Conservation (phyloP, 163 green algal species). For the Scenedesmus sp. region DNA sequence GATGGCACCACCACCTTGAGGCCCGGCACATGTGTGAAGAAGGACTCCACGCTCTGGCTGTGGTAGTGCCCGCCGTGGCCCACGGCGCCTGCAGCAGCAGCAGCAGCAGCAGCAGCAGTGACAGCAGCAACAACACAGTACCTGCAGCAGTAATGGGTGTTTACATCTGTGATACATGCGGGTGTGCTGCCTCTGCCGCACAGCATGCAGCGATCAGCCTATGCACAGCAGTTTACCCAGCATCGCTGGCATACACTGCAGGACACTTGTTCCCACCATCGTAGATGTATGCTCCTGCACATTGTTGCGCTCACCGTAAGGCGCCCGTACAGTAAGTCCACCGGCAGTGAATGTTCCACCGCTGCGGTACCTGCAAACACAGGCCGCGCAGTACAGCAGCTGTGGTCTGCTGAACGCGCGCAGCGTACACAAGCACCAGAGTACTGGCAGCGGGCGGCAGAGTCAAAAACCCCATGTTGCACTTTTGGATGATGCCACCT, state of each 20-base stretch:
- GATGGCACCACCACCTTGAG: conserved; percentile 78
- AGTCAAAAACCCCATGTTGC: no score
- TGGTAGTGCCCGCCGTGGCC: conserved; percentile 95
- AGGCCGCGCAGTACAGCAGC: conserved; percentile 26
- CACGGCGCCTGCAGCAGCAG: conserved; percentile 52
- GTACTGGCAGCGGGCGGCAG: background rate
- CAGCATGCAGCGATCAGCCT: no score
- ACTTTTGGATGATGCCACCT: no score
- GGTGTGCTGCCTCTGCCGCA: no score
- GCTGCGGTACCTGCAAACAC: conserved; percentile 75
- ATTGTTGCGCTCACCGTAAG: conserved; percentile 72
- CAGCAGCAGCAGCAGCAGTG: background rate
- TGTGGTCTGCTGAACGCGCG: background rate
- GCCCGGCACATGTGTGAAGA: conserved; percentile 75
- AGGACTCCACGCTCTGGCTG: conserved; percentile 91
- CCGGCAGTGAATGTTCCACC: conserved; percentile 85
- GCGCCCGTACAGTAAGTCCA: conserved; percentile 89
- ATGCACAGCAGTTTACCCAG: no score
- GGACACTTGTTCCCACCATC: no score
- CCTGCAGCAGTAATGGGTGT: no score
- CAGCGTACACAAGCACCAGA: background rate
- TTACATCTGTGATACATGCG: no score
- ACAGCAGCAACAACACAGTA: no score
- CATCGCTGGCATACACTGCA: background rate
- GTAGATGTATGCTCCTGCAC: background rate